A percentile compares a stretch with the other conserved stretches of the same genome.
These are phyloP conservation scores for Sugiyamaella smithiae DNA, from an alignment of 805 yeast species.

Conservation along the genomic window DNA sequence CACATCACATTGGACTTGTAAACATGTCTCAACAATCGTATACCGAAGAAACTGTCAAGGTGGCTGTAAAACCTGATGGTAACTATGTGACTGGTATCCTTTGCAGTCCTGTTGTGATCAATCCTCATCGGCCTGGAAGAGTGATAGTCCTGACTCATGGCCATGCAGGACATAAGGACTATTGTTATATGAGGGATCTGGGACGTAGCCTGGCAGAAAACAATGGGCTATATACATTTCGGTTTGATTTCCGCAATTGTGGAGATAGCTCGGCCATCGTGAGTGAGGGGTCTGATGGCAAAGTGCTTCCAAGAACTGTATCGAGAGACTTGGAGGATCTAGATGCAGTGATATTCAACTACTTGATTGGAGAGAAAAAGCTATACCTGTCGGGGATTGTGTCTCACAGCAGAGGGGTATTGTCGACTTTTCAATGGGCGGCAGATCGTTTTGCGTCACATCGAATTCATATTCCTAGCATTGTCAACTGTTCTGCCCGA, in stretches of 20 bases:
- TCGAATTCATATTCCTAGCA: slow-evolving; percentile 49
- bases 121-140: slow-evolving; percentile 20
- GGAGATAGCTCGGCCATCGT: slow-evolving; percentile 66
- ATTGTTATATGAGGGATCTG: slow-evolving; percentile 64
- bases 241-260: slow-evolving; percentile 85
- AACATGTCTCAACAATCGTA: too few species aligned
- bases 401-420: slow-evolving; percentile 78
- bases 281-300: slow-evolving; percentile 22
- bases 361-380: slow-evolving; percentile 28
- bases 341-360: slow-evolving; percentile 36
- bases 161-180: slow-evolving; percentile 77
- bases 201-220: slow-evolving; percentile 58
- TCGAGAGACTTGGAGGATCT: slow-evolving; percentile 64
- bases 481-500: slow-evolving; percentile 74
- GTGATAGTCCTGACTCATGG: slow-evolving; percentile 76
- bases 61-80: background rate
- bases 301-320: slow-evolving; percentile 51
- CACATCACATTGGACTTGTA: too few species aligned
- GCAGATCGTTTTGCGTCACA: slow-evolving; percentile 32
- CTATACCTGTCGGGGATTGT: slow-evolving; percentile 56
- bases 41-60: slow-evolving; percentile 1
- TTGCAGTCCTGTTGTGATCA: slow-evolving; percentile 14
- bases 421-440: slow-evolving; percentile 75
- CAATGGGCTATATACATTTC: slow-evolving; percentile 59
- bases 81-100: slow-evolving; percentile 15